Conservation (phyloP, 2,329 filamentous ascomycete genomes). For the Aschersonia sp. region DNA sequence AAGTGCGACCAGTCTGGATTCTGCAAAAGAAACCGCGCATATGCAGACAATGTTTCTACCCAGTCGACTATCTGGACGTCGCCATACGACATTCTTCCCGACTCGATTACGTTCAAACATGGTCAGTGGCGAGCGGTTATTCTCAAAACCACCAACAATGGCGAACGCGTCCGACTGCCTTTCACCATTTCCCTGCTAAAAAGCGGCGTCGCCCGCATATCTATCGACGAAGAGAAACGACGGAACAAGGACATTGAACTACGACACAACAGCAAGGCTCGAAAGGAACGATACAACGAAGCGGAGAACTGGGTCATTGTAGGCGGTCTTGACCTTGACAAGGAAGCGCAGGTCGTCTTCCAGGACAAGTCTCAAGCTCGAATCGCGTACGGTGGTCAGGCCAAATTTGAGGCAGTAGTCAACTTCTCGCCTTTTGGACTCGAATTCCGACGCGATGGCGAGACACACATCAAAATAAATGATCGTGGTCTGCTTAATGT, state of each 20-base stretch:
- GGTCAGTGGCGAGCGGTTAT: conserved; percentile 69
- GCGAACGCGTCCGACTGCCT: conserved; percentile 64
- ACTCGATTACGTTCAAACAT: conserved; percentile 61
- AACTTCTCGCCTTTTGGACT: conserved; percentile 70
- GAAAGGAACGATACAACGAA: conserved; percentile 93
- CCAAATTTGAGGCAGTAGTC: conserved; percentile 70
- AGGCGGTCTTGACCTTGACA: conserved; percentile 62
- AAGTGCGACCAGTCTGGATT: conserved; percentile 93
- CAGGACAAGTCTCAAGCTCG: conserved; percentile 56
- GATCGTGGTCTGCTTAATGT: conserved; percentile 80
- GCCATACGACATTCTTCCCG: conserved; percentile 63
- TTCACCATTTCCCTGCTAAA: conserved; percentile 79
- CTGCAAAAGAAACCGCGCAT: conserved; percentile 86
- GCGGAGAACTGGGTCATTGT: conserved; percentile 76
- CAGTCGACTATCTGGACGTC: conserved; percentile 57
- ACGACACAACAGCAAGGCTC: conserved; percentile 65
- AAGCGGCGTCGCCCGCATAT: conserved; percentile 76
- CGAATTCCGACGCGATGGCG: conserved; percentile 73
- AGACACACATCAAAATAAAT: conserved; percentile 77
- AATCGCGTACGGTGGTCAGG: conserved; percentile 64
- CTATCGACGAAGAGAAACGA: conserved; percentile 81
- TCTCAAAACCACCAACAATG: conserved; percentile 58
- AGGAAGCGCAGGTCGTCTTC: conserved; percentile 51
- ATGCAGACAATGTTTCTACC: conserved; percentile 62
- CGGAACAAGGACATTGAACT: conserved; percentile 81